Base-by-base conservation (phyloP, 2,329 filamentous ascomycete species). In the Colletotrichum zoysiae region DNA sequence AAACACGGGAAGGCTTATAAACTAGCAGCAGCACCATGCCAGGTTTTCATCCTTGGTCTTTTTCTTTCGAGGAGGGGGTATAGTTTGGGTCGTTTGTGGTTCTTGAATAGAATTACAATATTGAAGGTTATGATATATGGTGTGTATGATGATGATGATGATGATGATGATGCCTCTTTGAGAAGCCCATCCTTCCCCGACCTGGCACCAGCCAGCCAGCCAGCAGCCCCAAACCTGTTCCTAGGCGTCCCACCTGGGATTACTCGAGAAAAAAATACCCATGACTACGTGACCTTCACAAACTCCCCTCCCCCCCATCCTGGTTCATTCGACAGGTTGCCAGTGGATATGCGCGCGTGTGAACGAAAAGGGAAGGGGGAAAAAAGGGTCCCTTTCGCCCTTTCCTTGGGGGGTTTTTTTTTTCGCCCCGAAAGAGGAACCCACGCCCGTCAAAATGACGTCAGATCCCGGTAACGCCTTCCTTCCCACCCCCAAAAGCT, bases 31-130 rank as follows among this genome's bases (percentile, higher is more conserved):
- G 57, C 16, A 53, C 50, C 12, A 38, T 60, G 59, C 42, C 51
- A 63, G 33, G 38, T 58, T 46, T 51, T 23, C 2, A 2, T n/a
- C 33, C 9, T 2, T 33, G 2, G 5, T n/a, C n/a, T 46, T 46
- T n/a, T 35, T 26, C 26, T 26, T 53, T 9, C 2, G 35, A 4
- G 35, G 7, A 38, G 38, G 3, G 1, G 5, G 8, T 9, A 8
- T 53, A 11, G 16, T 33, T n/a, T 53, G 50, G 50, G 18, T 30
- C 5, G 2, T 46, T 20, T n/a, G 18, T n/a, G 14, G 16, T 44
- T 62, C 12, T 18, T 66, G 64, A 60, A 69, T 69, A 69, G 53
- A 60, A 68, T 71, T 68, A 71, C 69, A 64, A 71, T 71, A 71
- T 55, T 55, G 69, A 71, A 64, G 59, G 46, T 20, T 2, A 20